Percentiles rank a stretch among this genome's conserved stretches.
Conservation (phyloP, 1,139 yeast species). For the Suhomyces taliae region DNA sequence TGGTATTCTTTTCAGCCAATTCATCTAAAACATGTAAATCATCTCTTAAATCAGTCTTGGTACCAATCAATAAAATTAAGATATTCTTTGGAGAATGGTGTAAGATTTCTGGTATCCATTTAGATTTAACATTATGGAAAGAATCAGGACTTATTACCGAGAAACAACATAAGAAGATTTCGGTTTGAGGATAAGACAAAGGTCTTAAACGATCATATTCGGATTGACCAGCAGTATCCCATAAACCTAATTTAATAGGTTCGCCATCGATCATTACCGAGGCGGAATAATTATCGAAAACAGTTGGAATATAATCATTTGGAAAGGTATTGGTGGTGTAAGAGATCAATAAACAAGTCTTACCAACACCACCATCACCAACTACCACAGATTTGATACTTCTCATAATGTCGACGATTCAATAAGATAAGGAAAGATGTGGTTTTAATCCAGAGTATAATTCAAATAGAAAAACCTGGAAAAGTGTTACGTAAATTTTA, state of each 20-base stretch:
- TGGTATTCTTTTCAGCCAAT: slow-evolving; percentile 59
- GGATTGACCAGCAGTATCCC: slow-evolving; percentile 99
- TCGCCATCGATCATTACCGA: slow-evolving; percentile 82
- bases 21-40: slow-evolving; percentile 76
- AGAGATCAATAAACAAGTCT: slow-evolving; percentile 86
- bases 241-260: slow-evolving; percentile 77
- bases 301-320: slow-evolving; percentile 87
- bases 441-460: too few relatives aligned
- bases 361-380: slow-evolving; percentile 98
- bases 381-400: slow-evolving; percentile 94
- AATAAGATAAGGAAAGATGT: too few relatives aligned
- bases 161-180: slow-evolving; percentile 83
- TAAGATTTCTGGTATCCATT: slow-evolving; percentile 86
- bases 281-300: slow-evolving; percentile 53
- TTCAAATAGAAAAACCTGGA: too few relatives aligned
- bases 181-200: slow-evolving; percentile 89
- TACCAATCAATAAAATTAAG: slow-evolving; percentile 78
- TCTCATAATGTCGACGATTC: slow-evolving; percentile 50
- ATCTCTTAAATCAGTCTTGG: slow-evolving; percentile 82
- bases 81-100: slow-evolving; percentile 82
- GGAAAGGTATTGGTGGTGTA: slow-evolving; percentile 87
- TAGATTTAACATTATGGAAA: slow-evolving; percentile 69
- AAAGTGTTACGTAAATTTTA: too few relatives aligned
- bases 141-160: slow-evolving; percentile 82
- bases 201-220: slow-evolving; percentile 93